These are phyloP conservation scores for Colletotrichum filicis DNA, from an alignment of 2,329 filamentous ascomycete species.

Conservation along the genomic window DNA sequence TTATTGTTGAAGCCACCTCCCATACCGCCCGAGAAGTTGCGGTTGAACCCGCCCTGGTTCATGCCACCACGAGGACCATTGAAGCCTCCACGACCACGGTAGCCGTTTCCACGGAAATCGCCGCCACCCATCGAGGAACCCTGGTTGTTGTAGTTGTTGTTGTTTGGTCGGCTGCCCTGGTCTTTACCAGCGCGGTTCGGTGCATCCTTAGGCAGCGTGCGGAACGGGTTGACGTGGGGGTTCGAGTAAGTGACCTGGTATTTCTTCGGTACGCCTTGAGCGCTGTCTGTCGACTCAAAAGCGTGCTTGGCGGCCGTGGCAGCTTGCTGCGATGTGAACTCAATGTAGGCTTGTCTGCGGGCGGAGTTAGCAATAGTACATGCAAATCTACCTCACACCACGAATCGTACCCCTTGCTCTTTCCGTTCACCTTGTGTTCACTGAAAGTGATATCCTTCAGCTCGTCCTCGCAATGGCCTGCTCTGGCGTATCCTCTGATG, in stretches of 20 bases:
- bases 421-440: slow-evolving; percentile 98
- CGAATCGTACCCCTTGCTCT: slow-evolving; percentile 88
- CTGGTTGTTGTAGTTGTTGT: slow-evolving; percentile 57
- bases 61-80: slow-evolving; percentile 61
- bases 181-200: slow-evolving; percentile 76
- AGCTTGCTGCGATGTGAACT: slow-evolving; percentile 85
- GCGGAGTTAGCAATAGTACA: background rate
- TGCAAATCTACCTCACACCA: background rate
- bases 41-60: slow-evolving; percentile 57
- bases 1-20: slow-evolving; percentile 57
- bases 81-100: slow-evolving; percentile 62
- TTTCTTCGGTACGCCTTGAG: slow-evolving; percentile 72
- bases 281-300: slow-evolving; percentile 74
- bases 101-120: slow-evolving; percentile 60
- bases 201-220: slow-evolving; percentile 89
- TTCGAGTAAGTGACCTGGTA: slow-evolving; percentile 80
- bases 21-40: slow-evolving; percentile 47
- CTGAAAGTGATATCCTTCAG: slow-evolving; percentile 95
- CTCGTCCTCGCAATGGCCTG: slow-evolving; percentile 84
- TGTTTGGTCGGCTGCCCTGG: slow-evolving; percentile 59
- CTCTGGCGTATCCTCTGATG: slow-evolving; percentile 84
- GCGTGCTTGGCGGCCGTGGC: slow-evolving; percentile 86
- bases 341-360: slow-evolving; percentile 79
- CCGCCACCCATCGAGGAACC: slow-evolving; percentile 51
- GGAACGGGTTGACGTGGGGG: slow-evolving; percentile 86